phyloP scores from a whole-genome alignment of 2,329 filamentous ascomycete genomes.

The Phialophora chinensis region DNA sequence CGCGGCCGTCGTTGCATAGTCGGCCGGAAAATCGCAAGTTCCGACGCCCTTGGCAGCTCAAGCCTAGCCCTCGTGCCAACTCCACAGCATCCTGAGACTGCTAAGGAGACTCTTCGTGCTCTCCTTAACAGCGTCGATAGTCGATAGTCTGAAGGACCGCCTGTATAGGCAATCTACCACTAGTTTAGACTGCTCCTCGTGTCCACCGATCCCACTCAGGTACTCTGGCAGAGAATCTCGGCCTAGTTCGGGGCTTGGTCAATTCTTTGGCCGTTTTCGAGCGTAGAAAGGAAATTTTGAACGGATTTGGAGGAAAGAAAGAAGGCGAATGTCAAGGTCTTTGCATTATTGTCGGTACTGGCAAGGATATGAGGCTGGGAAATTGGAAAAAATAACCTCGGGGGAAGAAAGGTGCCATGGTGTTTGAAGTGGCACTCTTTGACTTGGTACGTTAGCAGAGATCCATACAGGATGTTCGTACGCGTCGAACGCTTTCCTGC shows the following conservation, averaged over 20 bases:
- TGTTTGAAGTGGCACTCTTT: constrained; percentile 76
- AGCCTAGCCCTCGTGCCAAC: too few species aligned
- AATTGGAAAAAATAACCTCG: constrained; percentile 70
- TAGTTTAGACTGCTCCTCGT: too few species aligned
- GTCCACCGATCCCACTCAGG: too few species aligned
- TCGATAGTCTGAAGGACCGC: too few species aligned
- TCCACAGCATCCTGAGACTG: too few species aligned
- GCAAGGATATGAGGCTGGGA: constrained; percentile 83
- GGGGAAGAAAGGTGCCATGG: constrained; percentile 80
- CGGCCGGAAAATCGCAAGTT: constrained; percentile 15
- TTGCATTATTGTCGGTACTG: constrained; percentile 83
- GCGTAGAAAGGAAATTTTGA: constrained; percentile 74
- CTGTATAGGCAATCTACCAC: too few species aligned
- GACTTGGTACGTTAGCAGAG: too few species aligned
- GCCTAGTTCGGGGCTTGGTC: constrained; percentile 66
- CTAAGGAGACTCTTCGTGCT: not conserved
- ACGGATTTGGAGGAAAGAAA: constrained; percentile 43
- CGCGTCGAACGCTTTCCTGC: too few species aligned
- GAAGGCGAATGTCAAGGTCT: constrained; percentile 64
- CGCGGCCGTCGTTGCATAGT: not conserved
- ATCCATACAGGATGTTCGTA: too few species aligned
- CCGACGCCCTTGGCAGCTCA: constrained; percentile 11
- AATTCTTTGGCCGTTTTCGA: constrained; percentile 91
- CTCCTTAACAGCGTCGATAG: too few species aligned
- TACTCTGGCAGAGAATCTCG: not conserved